Conservation (phyloP, 495 filamentous ascomycete genomes). For the Xylaria acuta region DNA sequence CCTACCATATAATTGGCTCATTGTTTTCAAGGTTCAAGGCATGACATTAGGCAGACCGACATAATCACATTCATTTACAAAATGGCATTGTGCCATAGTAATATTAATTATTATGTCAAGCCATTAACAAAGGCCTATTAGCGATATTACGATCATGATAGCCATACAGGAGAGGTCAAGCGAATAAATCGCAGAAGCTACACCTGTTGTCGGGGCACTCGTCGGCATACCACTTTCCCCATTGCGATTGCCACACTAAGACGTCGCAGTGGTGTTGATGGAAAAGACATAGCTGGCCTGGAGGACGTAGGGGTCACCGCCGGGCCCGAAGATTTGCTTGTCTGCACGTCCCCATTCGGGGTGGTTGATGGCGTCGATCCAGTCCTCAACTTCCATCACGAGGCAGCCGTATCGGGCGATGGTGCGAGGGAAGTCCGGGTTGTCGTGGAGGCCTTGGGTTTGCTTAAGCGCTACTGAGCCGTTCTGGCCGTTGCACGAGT, state of each 20-base stretch:
- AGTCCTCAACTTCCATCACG: conserved; percentile 73
- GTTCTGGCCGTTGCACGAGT: conserved; percentile 75
- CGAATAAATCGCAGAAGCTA: background rate
- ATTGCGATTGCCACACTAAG: conserved; percentile 29
- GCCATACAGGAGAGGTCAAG: background rate
- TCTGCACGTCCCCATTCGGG: conserved; percentile 72
- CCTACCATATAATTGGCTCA: background rate
- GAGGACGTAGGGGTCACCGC: conserved; percentile 65
- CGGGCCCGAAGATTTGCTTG: conserved; percentile 71
- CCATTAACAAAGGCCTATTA: conserved; percentile 7
- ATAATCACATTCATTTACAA: conserved; percentile 10
- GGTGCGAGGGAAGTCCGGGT: conserved; percentile 49
- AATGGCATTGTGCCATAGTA: background rate
- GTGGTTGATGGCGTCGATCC: conserved; percentile 83
- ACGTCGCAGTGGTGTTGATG: conserved; percentile 44
- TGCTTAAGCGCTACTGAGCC: conserved; percentile 67
- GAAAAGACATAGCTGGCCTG: conserved; percentile 70
- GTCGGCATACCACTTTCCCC: background rate
- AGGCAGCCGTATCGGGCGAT: conserved; percentile 74
- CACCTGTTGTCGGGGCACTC: background rate
- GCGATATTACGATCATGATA: conserved; percentile 8
- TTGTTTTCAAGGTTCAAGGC: background rate
- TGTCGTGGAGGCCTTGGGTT: conserved; percentile 63
- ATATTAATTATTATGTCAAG: conserved; percentile 13
- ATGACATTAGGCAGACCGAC: background rate